Evolutionary conservation across 768 basidiomycete genomes (phyloP), one percentile per base, ranked within the genome.

Genomic region (Leccinum rimulosum): DNA sequence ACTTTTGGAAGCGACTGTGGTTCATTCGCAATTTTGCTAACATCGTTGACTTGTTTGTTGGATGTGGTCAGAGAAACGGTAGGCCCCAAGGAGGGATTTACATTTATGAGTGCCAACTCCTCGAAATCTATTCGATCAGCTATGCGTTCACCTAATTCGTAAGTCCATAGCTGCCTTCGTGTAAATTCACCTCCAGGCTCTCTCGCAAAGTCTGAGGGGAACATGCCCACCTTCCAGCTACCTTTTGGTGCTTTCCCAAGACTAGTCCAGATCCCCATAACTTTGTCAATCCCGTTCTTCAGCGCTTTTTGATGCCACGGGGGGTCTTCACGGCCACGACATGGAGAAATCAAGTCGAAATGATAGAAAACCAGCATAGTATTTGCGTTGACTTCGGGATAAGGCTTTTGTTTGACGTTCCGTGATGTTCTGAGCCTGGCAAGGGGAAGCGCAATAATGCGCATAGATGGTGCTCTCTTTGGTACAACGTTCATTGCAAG

Each of bases 51-150:
- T 38, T 61, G 70, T 36, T 57, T 63, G 17, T 58, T 59, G n/a
- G 57, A 52, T 22, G 60, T 51, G 67, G 68, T 40, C 73, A 62
- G 31, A 38, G 70, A 63, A 12, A 83, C 58, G 1, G 76, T 70
- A n/a, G 88, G 88, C 0, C 84, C 88, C 50, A 87, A 65, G 10
- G 87, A 83, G 17, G 88, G 84, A 65, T 92, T 87, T 33, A 93
- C 74, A 33, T 82, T 79, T 70, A 89, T 89, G 65, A 93, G 76
- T 8, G 85, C 86, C 36, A 88, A 77, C 70, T 93, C 91, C 71
- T 93, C 91, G 63, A 91, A 92, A 53, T 91, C 91, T 61, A 91
- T 77, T 22, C 82, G 78, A 71, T 91, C 87, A 22, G 87, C 77
- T 2, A 91, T 70, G 22, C 82, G 82, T 74, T 91, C 86, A 27